Conservation (phyloP, 768 basidiomycete genomes). For the Mycena polygramma region DNA sequence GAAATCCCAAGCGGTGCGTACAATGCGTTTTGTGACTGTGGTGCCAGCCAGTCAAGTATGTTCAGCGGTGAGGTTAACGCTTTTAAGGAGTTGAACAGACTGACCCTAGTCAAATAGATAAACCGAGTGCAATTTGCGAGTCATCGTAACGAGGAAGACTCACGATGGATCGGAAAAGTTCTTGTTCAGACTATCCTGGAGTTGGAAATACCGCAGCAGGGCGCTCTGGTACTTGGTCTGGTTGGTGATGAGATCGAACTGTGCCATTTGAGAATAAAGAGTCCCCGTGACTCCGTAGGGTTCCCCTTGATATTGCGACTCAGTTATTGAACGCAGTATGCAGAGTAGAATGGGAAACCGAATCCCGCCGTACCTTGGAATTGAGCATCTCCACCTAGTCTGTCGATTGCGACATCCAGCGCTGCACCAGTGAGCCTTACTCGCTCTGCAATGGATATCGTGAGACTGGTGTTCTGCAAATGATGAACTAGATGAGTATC, state of each 20-base stretch:
- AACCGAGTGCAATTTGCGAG: too few species aligned
- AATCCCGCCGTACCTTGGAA: not conserved
- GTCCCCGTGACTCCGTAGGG: not conserved
- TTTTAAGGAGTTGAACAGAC: too few species aligned
- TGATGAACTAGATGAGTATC: too few species aligned
- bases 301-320: not conserved
- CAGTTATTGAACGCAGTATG: not conserved
- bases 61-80: too few species aligned
- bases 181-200: not conserved
- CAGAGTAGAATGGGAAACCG: not conserved
- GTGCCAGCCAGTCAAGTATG: too few species aligned
- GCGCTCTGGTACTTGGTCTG: slow-evolving; percentile 6
- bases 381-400: not conserved
- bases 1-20: too few species aligned
- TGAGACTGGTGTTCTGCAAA: not conserved
- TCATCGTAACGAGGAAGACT: not conserved
- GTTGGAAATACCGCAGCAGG: not conserved
- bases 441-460: not conserved
- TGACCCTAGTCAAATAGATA: too few species aligned
- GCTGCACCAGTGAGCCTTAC: slow-evolving; percentile 3
- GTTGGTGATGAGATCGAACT: slow-evolving; percentile 5
- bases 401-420: not conserved
- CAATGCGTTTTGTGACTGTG: too few species aligned
- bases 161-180: slow-evolving; percentile 1
- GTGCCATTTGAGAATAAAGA: slow-evolving; percentile 8